Evolutionary conservation across 148 eudicot genomes (phyloP), one percentile per base, ranked within the genome.

Genomic region (Rhododendron ovatum): DNA sequence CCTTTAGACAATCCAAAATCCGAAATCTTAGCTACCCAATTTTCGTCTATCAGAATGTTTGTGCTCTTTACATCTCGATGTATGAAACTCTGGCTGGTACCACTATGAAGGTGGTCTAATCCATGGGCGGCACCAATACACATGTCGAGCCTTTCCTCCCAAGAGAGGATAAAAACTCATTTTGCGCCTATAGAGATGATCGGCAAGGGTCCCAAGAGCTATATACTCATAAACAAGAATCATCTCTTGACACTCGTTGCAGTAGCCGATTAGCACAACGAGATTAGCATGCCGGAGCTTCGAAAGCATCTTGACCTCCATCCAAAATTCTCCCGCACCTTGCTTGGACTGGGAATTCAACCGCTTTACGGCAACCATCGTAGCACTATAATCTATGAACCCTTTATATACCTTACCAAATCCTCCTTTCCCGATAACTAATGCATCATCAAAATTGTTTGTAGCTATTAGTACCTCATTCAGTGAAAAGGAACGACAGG

Each of bases 1-100:
- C 28, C 74, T 26, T 26, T 26, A 14, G 15, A 26, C 35, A 67
- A 67, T 28, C 35, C 74, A 67, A 67, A 67, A 67, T 67, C 35
- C 0, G 35, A 10, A 26, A 67, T 67, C 69, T 84, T 89, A 37
- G 86, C 87, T 3, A 24, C 47, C 80, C 84, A 87, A 67, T 84
- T 69, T n/a, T 45, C 13, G 7, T 78, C 81, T 24, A 78, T 17
- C 2, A 39, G 28, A 78, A 78, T 78, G 22, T 78, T 45, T 43
- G 33, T 7, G 30, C 30, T 22, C 55, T 78, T 78, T 7, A 78
- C 81, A 78, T 78, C 55, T 43, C 55, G 55, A 11, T 67, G 74
- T 67, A 67, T 67, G 33, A 67, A 67, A 28, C 35, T 26, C 5
- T 67, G 74, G 28, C 5, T 67, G 15, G 74, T 67, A 10, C 74